phyloP scores from a whole-genome alignment of 2,329 filamentous ascomycete genomes.

The Xylaria sp. region DNA sequence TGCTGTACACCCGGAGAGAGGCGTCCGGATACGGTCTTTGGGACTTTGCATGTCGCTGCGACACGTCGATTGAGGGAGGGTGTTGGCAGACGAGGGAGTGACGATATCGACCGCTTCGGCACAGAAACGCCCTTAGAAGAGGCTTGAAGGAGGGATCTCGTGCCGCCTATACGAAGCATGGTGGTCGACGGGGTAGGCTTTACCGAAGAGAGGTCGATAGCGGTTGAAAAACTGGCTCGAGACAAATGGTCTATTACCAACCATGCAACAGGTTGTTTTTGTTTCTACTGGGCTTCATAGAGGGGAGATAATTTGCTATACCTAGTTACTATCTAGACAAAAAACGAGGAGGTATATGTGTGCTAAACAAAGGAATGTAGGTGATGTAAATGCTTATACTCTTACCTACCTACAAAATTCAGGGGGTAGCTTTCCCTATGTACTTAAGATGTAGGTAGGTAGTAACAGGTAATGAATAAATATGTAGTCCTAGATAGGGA shows the following conservation, averaged over 20 bases:
- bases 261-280: neutral
- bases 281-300: neutral
- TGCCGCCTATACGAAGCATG: slow-evolving; percentile 46
- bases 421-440: too few species aligned
- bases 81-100: slow-evolving; percentile 16
- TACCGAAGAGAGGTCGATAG: neutral
- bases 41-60: neutral
- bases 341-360: neutral
- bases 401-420: too few species aligned
- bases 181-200: slow-evolving; percentile 9
- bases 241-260: neutral
- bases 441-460: too few species aligned
- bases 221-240: neutral
- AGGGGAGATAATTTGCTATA: too few species aligned
- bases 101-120: slow-evolving; percentile 30
- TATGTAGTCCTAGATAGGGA: too few species aligned
- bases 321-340: neutral
- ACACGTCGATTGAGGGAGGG: slow-evolving; percentile 15
- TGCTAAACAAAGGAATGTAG: neutral
- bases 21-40: slow-evolving; percentile 18
- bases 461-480: too few species aligned
- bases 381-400: too few species aligned
- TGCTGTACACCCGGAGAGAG: slow-evolving; percentile 40
- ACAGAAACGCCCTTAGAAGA: slow-evolving; percentile 39
- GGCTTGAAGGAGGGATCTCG: slow-evolving; percentile 42